Percentiles rank a stretch among this genome's conserved stretches.
Conservation (phyloP, 495 filamentous ascomycete genomes). For the Diplogelasinospora grovesii region DNA sequence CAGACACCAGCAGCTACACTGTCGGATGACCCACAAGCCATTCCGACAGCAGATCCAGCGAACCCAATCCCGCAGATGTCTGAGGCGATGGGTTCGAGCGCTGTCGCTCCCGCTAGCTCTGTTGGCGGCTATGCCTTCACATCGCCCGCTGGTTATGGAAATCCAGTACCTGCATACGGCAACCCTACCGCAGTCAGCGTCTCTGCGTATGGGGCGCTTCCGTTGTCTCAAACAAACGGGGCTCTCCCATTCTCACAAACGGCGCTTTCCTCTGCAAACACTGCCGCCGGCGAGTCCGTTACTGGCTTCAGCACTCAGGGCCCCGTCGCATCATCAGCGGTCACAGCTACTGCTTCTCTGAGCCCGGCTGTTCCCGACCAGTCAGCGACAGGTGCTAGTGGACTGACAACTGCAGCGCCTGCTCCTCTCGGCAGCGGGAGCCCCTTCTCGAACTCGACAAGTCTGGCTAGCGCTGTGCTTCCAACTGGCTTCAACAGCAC, state of each 20-base stretch:
- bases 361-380: no score
- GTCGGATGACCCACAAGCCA: no score
- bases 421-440: no score
- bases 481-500: conserved; percentile 3
- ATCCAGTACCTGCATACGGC: conserved; percentile 6
- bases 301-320: neutral
- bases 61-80: neutral
- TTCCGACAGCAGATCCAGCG: neutral
- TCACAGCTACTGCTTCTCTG: no score
- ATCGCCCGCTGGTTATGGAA: conserved; percentile 8
- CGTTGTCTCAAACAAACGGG: neutral
- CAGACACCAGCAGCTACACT: no score
- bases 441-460: no score
- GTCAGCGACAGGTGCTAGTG: no score
- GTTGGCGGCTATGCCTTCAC: conserved; percentile 10
- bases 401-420: no score
- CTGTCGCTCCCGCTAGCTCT: no score
- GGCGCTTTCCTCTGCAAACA: neutral
- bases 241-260: neutral
- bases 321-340: no score
- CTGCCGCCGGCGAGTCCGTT: neutral
- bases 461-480: neutral
- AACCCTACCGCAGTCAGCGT: neutral
- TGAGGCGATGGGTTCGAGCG: neutral
- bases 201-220: no score